phyloP scores from a whole-genome alignment of 225 moss, liverwort and hornwort species.

The Bryoerythrophyllum caledonicum region DNA sequence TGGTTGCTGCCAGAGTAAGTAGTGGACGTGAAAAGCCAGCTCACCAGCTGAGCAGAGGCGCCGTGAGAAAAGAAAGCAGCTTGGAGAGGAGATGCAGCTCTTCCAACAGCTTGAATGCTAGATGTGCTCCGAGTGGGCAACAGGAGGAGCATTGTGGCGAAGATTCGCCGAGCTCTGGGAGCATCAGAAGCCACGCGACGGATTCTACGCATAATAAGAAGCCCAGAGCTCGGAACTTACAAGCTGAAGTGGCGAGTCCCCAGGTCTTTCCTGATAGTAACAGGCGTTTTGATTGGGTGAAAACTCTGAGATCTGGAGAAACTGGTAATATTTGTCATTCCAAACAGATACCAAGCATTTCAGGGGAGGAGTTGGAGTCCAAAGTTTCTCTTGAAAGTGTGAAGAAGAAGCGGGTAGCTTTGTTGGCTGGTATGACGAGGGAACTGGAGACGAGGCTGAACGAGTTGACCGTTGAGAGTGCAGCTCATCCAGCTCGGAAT shows the following conservation, averaged over 20 bases:
- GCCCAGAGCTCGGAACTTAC: conserved; percentile 5
- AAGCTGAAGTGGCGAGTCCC: conserved; percentile 2
- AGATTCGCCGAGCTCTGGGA: conserved; percentile 23
- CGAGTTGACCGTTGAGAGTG: not conserved
- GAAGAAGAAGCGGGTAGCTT: conserved; percentile 2
- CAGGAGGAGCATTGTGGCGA: not conserved
- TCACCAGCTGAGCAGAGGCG: not conserved
- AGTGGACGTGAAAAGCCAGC: not conserved
- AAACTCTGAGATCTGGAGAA: conserved; percentile 26
- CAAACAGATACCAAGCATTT: not conserved
- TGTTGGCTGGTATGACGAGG: conserved; percentile 8
- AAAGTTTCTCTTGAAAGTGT: not conserved
- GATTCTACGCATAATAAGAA: not conserved
- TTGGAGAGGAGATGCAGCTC: conserved; percentile 14
- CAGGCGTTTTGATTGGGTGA: conserved; percentile 30
- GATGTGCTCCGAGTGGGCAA: conserved; percentile 3
- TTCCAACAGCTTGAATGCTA: not conserved
- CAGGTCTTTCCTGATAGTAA: conserved; percentile 14
- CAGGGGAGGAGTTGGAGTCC: not conserved
- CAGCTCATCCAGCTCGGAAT: conserved; percentile 8
- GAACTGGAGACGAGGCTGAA: conserved; percentile 15
- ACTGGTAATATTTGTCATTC: not conserved
- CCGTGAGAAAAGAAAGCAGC: not conserved
- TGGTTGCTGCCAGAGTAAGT: conserved; percentile 15
- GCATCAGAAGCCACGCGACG: conserved; percentile 10